Conservation (phyloP, 495 filamentous ascomycete species). For the Pseudomonodictys pantanalensis region DNA sequence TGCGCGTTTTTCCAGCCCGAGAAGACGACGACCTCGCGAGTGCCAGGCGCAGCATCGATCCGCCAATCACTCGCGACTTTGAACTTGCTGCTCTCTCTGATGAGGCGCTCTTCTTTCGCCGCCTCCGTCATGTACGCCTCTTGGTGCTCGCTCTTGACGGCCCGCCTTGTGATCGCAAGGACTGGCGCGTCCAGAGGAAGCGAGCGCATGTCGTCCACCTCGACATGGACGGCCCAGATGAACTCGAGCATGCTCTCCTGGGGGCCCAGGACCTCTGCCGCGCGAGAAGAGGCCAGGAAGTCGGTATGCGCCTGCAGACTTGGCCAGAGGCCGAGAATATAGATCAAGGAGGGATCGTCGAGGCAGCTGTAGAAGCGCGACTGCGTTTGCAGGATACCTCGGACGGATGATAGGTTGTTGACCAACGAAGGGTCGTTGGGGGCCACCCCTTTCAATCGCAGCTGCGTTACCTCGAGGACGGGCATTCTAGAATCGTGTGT, state of each 20-base stretch:
- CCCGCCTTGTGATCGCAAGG: conserved; percentile 19
- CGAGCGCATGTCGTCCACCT: conserved; percentile 22
- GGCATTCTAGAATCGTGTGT: conserved; percentile 21
- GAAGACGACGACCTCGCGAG: conserved; percentile 22
- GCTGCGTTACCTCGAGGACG: conserved; percentile 22
- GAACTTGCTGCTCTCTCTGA: conserved; percentile 9
- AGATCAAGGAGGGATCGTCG: conserved; percentile 27
- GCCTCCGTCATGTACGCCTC: conserved; percentile 14
- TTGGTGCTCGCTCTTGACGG: conserved; percentile 2
- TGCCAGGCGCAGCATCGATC: conserved; percentile 18
- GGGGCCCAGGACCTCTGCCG: conserved; percentile 22
- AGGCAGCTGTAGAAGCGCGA: conserved; percentile 30
- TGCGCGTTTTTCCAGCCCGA: conserved; percentile 23
- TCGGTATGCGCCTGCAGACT: conserved; percentile 21
- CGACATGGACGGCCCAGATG: conserved; percentile 24
- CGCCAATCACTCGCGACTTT: conserved; percentile 25
- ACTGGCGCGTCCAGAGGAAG: conserved; percentile 30
- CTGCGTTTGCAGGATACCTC: conserved; percentile 18
- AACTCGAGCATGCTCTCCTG: conserved; percentile 27
- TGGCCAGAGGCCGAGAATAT: conserved; percentile 32
- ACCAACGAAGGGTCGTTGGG: conserved; percentile 16
- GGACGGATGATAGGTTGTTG: conserved; percentile 26
- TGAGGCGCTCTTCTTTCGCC: neutral
- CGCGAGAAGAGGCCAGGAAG: conserved; percentile 24
- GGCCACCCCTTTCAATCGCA: conserved; percentile 20